Conservation (phyloP, 2,329 filamentous ascomycete species). For the Alternaria consortialis region DNA sequence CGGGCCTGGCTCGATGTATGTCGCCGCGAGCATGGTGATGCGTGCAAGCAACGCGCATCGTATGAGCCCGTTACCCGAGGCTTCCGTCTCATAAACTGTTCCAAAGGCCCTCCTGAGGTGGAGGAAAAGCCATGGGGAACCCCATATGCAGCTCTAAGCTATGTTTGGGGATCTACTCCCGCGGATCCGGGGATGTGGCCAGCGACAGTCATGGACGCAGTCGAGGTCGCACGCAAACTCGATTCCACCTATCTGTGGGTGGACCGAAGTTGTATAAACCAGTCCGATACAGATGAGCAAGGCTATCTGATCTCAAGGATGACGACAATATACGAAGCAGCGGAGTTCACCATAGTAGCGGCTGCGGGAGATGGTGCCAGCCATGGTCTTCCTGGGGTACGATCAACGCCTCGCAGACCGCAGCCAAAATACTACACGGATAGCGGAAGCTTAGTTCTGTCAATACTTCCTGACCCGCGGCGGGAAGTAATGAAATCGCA, state of each 20-base stretch:
- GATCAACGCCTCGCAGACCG: slow-evolving; percentile 8
- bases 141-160: slow-evolving; percentile 22
- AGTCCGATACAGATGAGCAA: slow-evolving; percentile 8
- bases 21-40: slow-evolving; percentile 6
- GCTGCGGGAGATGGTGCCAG: slow-evolving; percentile 11
- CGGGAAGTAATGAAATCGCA: slow-evolving; percentile 8
- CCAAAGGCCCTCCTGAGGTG: slow-evolving; percentile 5
- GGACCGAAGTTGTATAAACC: slow-evolving; percentile 19
- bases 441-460: slow-evolving; percentile 17
- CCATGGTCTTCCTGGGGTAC: slow-evolving; percentile 17
- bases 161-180: slow-evolving; percentile 22
- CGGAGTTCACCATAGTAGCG: slow-evolving; percentile 22
- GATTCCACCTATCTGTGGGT: slow-evolving; percentile 18
- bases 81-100: slow-evolving; percentile 22
- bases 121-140: slow-evolving; percentile 18
- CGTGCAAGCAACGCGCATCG: slow-evolving; percentile 12
- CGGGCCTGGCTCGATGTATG: slow-evolving; percentile 13
- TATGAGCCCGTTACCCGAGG: slow-evolving; percentile 12
- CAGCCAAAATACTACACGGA: slow-evolving; percentile 17
- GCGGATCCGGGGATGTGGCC: slow-evolving; percentile 8
- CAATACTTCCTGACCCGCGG: slow-evolving; percentile 13
- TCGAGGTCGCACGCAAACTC: slow-evolving; percentile 11
- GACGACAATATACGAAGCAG: slow-evolving; percentile 21
- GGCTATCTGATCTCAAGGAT: slow-evolving; percentile 19
- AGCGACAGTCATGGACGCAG: slow-evolving; percentile 15